Evolutionary conservation across 2,329 filamentous ascomycete species (phyloP).

Genomic region (Metarhizium album): DNA sequence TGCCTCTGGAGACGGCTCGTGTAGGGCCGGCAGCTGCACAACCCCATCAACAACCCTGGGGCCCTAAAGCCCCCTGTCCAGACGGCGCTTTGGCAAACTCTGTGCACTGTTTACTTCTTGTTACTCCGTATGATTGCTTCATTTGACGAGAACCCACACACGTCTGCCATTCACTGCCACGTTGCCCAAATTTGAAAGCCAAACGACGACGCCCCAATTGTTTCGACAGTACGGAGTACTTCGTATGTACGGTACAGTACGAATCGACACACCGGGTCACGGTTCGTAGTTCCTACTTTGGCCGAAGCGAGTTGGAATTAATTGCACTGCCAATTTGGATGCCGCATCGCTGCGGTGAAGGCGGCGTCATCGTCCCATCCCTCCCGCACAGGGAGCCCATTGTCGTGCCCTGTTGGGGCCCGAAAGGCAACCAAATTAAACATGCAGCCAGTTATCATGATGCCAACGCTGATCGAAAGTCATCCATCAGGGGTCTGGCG

Average conservation of each 20-base stretch:
- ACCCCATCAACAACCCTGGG: too few relatives aligned
- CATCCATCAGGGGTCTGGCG: too few relatives aligned
- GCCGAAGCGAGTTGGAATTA: too few relatives aligned
- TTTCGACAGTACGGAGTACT: neutral
- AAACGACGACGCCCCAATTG: too few relatives aligned
- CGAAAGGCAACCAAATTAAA: constrained; percentile 1
- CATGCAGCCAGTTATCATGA: neutral
- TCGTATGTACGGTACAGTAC: neutral
- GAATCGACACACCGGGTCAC: neutral
- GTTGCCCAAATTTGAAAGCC: too few relatives aligned
- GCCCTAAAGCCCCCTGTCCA: constrained; percentile 2
- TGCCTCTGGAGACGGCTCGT: neutral
- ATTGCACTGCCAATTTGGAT: too few relatives aligned
- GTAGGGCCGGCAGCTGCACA: neutral
- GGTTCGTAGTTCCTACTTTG: neutral
- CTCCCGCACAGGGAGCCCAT: neutral
- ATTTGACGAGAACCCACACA: constrained; percentile 4
- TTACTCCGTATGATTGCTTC: too few relatives aligned
- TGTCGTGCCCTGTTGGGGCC: neutral
- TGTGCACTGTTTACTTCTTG: constrained; percentile 4
- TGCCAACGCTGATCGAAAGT: neutral
- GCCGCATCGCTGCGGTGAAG: neutral
- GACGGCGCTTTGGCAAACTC: neutral
- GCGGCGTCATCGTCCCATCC: neutral
- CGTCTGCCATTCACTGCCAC: neutral